These are phyloP conservation scores for Musa troglodytarum DNA, from an alignment of 176 grass and related monocot genomes.

Conservation along the genomic window DNA sequence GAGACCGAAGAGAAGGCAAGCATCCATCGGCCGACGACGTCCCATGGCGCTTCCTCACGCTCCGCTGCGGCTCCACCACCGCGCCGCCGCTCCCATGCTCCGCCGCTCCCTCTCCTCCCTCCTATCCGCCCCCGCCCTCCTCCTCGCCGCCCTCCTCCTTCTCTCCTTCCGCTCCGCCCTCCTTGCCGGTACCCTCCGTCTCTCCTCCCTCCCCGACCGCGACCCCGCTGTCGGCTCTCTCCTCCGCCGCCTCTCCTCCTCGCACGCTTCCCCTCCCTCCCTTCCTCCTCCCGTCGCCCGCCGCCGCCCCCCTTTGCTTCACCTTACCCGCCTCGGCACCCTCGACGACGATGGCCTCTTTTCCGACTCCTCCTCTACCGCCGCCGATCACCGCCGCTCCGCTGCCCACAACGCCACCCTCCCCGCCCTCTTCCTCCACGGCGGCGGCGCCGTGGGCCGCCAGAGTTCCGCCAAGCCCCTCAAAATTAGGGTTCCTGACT, in stretches of 20 bases:
- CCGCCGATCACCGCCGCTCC: constrained; percentile 17
- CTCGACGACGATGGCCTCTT: constrained; percentile 33
- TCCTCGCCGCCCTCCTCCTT: constrained; percentile 57
- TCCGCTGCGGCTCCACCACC: constrained; percentile 21
- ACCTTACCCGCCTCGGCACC: constrained; percentile 10
- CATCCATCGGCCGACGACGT: too few relatives aligned
- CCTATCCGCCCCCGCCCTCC: constrained; percentile 51
- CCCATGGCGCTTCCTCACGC: background rate
- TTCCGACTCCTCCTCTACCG: constrained; percentile 30
- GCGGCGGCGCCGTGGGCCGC: constrained; percentile 19
- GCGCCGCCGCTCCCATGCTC: constrained; percentile 37
- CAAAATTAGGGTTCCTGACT: constrained; percentile 24
- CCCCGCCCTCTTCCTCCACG: constrained; percentile 21
- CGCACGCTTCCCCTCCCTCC: background rate
- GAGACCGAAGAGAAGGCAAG: too few relatives aligned
- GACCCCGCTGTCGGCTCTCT: constrained; percentile 53
- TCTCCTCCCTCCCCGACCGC: constrained; percentile 49
- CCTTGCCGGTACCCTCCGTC: constrained; percentile 50
- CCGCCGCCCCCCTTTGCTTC: constrained; percentile 45
- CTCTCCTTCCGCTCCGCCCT: constrained; percentile 67
- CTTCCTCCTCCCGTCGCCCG: constrained; percentile 20
- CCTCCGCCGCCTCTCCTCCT: constrained; percentile 52
- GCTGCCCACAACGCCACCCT: constrained; percentile 25
- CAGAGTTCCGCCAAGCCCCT: constrained; percentile 40
- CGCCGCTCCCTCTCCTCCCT: constrained; percentile 33